A percentile compares a stretch with the other conserved stretches of the same genome.
These are phyloP conservation scores for Candida albicans DNA, from an alignment of 1,139 yeast species.

Conservation along the genomic window DNA sequence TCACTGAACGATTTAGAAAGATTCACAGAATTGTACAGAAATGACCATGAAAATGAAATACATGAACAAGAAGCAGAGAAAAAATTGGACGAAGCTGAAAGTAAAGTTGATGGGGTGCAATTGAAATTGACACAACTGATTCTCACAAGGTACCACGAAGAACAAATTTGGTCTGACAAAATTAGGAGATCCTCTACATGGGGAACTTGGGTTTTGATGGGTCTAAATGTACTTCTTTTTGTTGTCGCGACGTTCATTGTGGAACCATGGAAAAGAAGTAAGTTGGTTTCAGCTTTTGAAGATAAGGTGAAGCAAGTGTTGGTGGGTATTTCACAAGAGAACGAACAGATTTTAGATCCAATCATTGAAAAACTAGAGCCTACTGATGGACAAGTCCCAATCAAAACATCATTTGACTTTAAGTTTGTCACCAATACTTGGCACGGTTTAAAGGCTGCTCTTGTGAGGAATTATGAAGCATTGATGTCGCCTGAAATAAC, in stretches of 20 bases:
- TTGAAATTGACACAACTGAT: slow-evolving; percentile 73
- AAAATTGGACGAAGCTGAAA: slow-evolving; percentile 58
- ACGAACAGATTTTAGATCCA: slow-evolving; percentile 14
- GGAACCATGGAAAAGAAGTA: slow-evolving; percentile 91
- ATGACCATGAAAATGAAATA: slow-evolving; percentile 75
- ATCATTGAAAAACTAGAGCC: slow-evolving; percentile 13
- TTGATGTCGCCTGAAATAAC: slow-evolving; percentile 20
- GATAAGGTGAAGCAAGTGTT: slow-evolving; percentile 65
- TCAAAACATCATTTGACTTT: slow-evolving; percentile 1
- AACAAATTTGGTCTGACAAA: slow-evolving; percentile 97
- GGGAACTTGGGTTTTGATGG: slow-evolving; percentile 94
- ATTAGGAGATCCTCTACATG: slow-evolving; percentile 92
- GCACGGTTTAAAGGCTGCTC: slow-evolving; percentile 17
- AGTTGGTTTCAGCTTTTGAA: slow-evolving; percentile 82
- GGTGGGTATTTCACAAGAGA: slow-evolving; percentile 25
- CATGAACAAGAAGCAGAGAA: slow-evolving; percentile 55
- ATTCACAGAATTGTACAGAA: slow-evolving; percentile 77
- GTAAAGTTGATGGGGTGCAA: slow-evolving; percentile 67
- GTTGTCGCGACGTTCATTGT: slow-evolving; percentile 79
- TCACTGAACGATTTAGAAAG: slow-evolving; percentile 71
- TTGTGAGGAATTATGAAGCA: slow-evolving; percentile 18
- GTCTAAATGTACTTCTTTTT: slow-evolving; percentile 76
- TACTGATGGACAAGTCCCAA: slow-evolving; percentile 6
- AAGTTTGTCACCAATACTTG: slow-evolving; percentile 15
- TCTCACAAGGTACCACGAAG: slow-evolving; percentile 89